Percentiles rank a stretch among this genome's conserved stretches.
These are phyloP conservation scores for Chenopodium album DNA, from an alignment of 148 eudicot genomes.

Conservation along the genomic window DNA sequence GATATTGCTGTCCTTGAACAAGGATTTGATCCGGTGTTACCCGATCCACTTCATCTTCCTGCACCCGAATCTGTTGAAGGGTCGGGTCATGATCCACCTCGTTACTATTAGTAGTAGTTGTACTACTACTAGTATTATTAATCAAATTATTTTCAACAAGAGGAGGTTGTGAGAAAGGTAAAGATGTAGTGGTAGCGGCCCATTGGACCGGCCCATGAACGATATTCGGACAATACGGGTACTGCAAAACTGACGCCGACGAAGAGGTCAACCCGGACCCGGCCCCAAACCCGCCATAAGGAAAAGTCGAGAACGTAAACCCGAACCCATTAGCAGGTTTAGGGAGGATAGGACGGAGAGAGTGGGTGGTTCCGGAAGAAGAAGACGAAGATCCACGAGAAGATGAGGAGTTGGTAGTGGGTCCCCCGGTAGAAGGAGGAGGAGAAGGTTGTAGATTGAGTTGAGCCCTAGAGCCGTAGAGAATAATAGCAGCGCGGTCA, in stretches of 20 bases:
- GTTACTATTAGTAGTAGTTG: background rate
- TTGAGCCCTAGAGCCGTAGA: conserved; percentile 78
- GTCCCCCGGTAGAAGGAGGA: background rate
- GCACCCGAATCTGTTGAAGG: background rate
- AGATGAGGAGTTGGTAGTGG: conserved; percentile 27
- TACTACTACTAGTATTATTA: background rate
- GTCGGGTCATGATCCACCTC: background rate
- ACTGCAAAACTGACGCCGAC: conserved; percentile 1
- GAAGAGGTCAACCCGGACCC: conserved; percentile 27
- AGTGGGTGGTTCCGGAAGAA: conserved; percentile 40
- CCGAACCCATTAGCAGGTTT: conserved; percentile 50
- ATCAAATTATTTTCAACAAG: background rate
- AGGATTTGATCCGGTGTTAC: conserved; percentile 12
- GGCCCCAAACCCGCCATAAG: conserved; percentile 9
- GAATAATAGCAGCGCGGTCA: conserved; percentile 79
- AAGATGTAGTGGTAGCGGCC: background rate
- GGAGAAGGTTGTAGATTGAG: conserved; percentile 68
- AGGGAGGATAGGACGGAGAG: conserved; percentile 75
- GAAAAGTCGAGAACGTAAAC: conserved; percentile 14
- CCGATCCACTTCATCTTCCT: background rate
- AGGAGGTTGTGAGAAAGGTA: background rate
- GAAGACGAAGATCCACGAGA: conserved; percentile 22
- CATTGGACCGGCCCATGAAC: conserved; percentile 27
- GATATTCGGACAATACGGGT: conserved; percentile 36
- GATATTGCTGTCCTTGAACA: background rate